Evolutionary conservation across 2,329 filamentous ascomycete species (phyloP).

Genomic region (Alternaria longipes): DNA sequence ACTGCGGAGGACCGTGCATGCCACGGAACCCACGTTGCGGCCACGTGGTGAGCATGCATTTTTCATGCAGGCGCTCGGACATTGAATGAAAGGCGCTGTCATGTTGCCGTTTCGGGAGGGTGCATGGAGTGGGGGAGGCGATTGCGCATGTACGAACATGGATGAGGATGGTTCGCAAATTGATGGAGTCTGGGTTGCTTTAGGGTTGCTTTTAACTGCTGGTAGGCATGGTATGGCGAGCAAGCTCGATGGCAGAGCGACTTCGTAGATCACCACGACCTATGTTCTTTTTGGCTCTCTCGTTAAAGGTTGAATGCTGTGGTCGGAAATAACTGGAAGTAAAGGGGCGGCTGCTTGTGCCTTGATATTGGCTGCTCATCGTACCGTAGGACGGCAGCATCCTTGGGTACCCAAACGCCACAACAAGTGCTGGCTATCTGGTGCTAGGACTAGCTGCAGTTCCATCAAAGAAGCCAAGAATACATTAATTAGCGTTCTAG

Average conservation of each 20-base stretch:
- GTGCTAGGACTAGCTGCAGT: constrained; percentile 11
- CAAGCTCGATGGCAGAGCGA: not conserved
- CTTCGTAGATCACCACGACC: not conserved
- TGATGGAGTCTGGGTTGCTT: not conserved
- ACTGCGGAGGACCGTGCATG: constrained; percentile 10
- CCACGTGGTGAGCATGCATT: constrained; percentile 18
- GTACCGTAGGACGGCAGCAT: not conserved
- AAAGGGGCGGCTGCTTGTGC: constrained; percentile 1
- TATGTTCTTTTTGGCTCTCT: not conserved
- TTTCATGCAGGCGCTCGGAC: constrained; percentile 18
- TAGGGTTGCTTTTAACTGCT: not conserved
- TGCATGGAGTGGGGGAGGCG: not conserved
- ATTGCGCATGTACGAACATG: not conserved
- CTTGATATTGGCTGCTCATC: not conserved
- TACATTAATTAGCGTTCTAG: not conserved
- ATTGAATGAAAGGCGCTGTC: constrained; percentile 5
- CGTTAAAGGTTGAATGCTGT: not conserved
- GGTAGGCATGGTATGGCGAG: not conserved
- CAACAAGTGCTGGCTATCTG: not conserved
- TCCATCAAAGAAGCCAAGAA: not conserved
- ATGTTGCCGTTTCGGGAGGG: not conserved
- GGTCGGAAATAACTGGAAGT: not conserved
- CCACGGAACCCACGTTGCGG: constrained; percentile 9
- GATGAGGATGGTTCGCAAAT: not conserved
- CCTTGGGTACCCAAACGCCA: not conserved